Evolutionary conservation across 2,329 filamentous ascomycete species (phyloP).

Genomic region (Thelonectria blattea): DNA sequence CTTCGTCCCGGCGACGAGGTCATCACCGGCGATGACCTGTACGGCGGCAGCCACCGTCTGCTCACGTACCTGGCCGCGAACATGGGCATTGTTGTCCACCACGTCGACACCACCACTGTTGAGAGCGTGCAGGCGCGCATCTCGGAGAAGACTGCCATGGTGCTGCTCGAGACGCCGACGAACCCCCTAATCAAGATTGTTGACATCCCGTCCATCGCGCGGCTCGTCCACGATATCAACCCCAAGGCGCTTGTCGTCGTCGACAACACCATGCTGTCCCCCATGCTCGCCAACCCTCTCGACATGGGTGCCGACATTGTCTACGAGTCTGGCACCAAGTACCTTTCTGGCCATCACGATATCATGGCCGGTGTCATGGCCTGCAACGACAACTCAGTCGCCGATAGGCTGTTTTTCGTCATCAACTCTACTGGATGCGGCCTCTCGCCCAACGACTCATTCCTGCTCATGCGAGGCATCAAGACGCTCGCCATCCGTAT

Average conservation of each 20-base stretch:
- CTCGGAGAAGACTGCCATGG: conserved; percentile 87
- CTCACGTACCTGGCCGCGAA: conserved; percentile 91
- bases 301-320: conserved; percentile 95
- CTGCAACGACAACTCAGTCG: conserved; percentile 80
- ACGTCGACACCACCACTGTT: conserved; percentile 89
- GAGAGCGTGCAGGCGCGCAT: conserved; percentile 73
- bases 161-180: conserved; percentile 93
- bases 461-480: conserved; percentile 91
- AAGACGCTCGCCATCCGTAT: conserved; percentile 98
- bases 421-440: conserved; percentile 97
- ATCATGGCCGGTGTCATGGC: conserved; percentile 98
- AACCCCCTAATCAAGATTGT: conserved; percentile 99
- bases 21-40: conserved; percentile 94
- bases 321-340: conserved; percentile 98
- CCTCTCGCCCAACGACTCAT: conserved; percentile 92
- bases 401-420: conserved; percentile 92
- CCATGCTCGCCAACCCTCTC: conserved; percentile 90
- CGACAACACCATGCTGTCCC: conserved; percentile 99
- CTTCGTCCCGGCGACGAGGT: conserved; percentile 95
- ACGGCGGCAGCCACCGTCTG: conserved; percentile 92
- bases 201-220: conserved; percentile 83
- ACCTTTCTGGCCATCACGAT: conserved; percentile 96
- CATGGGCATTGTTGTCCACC: conserved; percentile 90
- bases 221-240: conserved; percentile 77
- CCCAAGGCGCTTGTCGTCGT: conserved; percentile 83